Evolutionary conservation across 2,329 filamentous ascomycete genomes (phyloP).

Genomic region (Colletotrichum noveboracense): DNA sequence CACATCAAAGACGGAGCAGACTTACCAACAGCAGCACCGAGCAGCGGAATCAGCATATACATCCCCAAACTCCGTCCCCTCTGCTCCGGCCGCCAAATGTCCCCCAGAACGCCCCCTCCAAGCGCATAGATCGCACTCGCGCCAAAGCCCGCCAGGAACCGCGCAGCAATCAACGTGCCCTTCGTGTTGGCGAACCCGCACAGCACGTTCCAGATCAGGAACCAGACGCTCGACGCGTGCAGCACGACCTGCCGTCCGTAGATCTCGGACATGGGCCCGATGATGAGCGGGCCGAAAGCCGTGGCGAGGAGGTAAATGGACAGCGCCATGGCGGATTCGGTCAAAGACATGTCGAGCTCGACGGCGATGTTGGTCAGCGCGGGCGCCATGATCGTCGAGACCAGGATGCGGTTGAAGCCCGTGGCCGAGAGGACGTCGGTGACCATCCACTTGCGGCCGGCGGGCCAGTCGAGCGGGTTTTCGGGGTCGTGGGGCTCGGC

Average conservation of each 20-base stretch:
- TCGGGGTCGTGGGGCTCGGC: constrained; percentile 33
- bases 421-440: constrained; percentile 54
- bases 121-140: background rate
- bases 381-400: constrained; percentile 58
- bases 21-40: background rate
- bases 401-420: constrained; percentile 56
- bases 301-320: constrained; percentile 45
- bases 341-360: constrained; percentile 55
- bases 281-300: background rate
- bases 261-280: background rate
- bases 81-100: background rate
- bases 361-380: constrained; percentile 52
- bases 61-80: background rate
- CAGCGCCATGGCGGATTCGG: constrained; percentile 51
- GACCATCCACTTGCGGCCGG: constrained; percentile 50
- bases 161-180: background rate
- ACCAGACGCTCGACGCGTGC: background rate
- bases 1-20: background rate
- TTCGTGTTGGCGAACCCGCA: background rate
- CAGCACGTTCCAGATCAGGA: background rate
- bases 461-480: constrained; percentile 45
- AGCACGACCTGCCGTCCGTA: background rate
- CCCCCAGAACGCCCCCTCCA: background rate
- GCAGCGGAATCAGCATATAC: background rate
- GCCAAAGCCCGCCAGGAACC: background rate